phyloP scores from a whole-genome alignment of 257 asterid species.

The Gentiana straminea region DNA sequence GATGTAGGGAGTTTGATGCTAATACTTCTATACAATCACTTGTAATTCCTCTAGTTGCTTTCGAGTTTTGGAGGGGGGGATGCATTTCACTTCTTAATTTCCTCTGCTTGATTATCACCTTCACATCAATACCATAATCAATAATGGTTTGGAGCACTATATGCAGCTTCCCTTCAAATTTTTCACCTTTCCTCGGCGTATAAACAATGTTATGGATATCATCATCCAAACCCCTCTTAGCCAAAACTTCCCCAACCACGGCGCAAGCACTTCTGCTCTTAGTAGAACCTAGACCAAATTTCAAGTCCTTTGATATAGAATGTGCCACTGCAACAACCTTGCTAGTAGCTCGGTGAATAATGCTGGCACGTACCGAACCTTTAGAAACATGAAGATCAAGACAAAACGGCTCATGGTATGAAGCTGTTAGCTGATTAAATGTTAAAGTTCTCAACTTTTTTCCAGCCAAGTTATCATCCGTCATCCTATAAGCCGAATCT shows the following conservation, averaged over 20 bases:
- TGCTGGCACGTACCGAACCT: constrained; percentile 74
- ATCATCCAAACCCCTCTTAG: constrained; percentile 74
- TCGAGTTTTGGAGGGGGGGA: constrained; percentile 11
- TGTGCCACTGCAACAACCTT: constrained; percentile 73
- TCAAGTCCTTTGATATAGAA: constrained; percentile 87
- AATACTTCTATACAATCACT: too few species aligned
- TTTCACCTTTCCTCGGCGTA: constrained; percentile 68
- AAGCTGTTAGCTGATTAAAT: constrained; percentile 67
- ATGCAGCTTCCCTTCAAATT: constrained; percentile 60
- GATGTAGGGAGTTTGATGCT: too few species aligned
- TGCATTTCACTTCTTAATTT: constrained; percentile 24
- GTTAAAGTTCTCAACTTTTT: constrained; percentile 51
- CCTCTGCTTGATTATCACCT: constrained; percentile 71
- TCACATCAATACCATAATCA: constrained; percentile 58
- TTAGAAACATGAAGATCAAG: constrained; percentile 58
- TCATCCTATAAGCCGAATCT: constrained; percentile 10
- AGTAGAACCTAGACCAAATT: constrained; percentile 59
- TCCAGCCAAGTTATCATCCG: constrained; percentile 11
- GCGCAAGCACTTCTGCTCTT: constrained; percentile 60
- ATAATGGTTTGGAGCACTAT: constrained; percentile 53
- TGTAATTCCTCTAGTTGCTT: constrained; percentile 2
- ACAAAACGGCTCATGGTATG: constrained; percentile 86
- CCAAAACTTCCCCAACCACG: constrained; percentile 52
- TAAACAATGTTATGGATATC: constrained; percentile 68
- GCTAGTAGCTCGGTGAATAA: constrained; percentile 78